phyloP scores from a whole-genome alignment of 495 filamentous ascomycete species.

The Aspergillus bridgeri region DNA sequence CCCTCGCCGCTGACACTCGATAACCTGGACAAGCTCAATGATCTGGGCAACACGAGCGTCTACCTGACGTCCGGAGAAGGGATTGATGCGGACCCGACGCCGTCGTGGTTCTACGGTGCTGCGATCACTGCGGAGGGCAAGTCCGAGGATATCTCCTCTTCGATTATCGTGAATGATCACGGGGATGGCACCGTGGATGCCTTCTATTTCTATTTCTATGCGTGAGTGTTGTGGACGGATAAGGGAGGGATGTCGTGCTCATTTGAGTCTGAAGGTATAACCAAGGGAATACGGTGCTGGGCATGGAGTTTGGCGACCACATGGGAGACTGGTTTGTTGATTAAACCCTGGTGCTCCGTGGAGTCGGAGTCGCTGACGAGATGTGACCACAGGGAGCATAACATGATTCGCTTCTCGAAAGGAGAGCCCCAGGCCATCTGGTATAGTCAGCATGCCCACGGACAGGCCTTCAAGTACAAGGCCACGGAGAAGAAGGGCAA shows the following conservation, averaged over 20 bases:
- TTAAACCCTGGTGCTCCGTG: not conserved
- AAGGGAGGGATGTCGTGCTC: not conserved
- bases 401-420: constrained; percentile 63
- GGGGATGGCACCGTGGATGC: constrained; percentile 55
- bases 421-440: constrained; percentile 56
- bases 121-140: constrained; percentile 46
- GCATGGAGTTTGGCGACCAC: constrained; percentile 55
- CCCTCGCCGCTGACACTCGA: constrained; percentile 49
- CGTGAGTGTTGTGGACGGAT: constrained; percentile 35
- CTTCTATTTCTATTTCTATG: constrained; percentile 69
- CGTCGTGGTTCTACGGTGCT: constrained; percentile 52
- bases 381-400: constrained; percentile 55
- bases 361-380: constrained; percentile 1
- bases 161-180: constrained; percentile 56
- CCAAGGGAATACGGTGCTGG: constrained; percentile 46
- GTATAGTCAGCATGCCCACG: constrained; percentile 61
- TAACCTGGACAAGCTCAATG: constrained; percentile 54
- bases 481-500: constrained; percentile 50
- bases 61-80: constrained; percentile 59
- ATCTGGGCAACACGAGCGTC: constrained; percentile 44
- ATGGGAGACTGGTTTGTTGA: constrained; percentile 56
- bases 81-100: constrained; percentile 45
- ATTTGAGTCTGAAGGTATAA: constrained; percentile 40
- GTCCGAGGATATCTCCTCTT: constrained; percentile 42
- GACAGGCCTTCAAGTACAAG: constrained; percentile 60